Evolutionary conservation across 352 stramenopile species (phyloP).

Genomic region (Thraustochytrium sp.): DNA sequence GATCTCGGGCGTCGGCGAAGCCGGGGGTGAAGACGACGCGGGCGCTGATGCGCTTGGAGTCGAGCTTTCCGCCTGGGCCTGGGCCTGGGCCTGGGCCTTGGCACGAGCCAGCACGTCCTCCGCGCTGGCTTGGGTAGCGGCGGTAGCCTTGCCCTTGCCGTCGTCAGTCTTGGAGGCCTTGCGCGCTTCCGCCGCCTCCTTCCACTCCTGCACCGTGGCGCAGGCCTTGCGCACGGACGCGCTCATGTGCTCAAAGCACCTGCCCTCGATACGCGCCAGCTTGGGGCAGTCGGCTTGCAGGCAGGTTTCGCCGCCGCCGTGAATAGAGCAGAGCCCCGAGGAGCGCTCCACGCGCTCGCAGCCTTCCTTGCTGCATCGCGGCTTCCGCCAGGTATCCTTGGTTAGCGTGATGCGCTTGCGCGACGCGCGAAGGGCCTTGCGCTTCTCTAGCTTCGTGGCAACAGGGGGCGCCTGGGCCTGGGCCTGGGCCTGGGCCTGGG

Average conservation of each 20-base stretch:
- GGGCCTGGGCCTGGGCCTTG: too few species aligned
- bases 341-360: not conserved
- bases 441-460: not conserved
- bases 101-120: too few species aligned
- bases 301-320: slow-evolving; percentile 10
- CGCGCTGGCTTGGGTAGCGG: too few species aligned
- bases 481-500: not conserved
- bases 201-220: not conserved
- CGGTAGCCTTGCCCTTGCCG: too few species aligned
- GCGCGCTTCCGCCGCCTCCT: not conserved
- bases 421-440: not conserved
- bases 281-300: not conserved
- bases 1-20: not conserved
- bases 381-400: slow-evolving; percentile 6
- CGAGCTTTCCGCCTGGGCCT: too few species aligned
- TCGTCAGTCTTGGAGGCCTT: too few species aligned
- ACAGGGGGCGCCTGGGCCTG: not conserved
- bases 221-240: not conserved
- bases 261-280: not conserved
- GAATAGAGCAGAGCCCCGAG: not conserved
- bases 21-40: too few species aligned
- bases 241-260: slow-evolving; percentile 5
- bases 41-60: too few species aligned
- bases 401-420: not conserved
- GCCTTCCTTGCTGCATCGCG: not conserved